These are phyloP conservation scores for Saccharomycopsis fermentans DNA, from an alignment of 805 yeast genomes.

Conservation along the genomic window DNA sequence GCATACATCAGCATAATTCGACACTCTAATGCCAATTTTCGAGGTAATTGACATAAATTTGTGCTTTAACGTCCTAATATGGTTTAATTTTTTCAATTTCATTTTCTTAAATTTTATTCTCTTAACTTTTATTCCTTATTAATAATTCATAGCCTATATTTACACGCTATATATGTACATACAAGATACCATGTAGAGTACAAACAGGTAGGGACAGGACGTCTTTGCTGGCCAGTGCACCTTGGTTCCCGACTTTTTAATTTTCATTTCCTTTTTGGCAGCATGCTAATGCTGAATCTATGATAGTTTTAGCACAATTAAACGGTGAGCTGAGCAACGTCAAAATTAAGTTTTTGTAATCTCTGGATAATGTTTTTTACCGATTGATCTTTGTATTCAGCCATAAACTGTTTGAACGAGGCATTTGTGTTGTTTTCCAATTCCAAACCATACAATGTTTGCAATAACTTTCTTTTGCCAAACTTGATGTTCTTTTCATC, in stretches of 20 bases:
- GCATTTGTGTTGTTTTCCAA: slow-evolving; percentile 32
- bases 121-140: not conserved
- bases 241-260: too few relatives aligned
- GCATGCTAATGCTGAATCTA: too few relatives aligned
- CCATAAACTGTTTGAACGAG: slow-evolving; percentile 38
- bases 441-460: slow-evolving; percentile 42
- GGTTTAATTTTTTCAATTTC: too few relatives aligned
- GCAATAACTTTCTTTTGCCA: slow-evolving; percentile 57
- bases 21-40: too few relatives aligned
- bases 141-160: not conserved
- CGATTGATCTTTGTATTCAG: slow-evolving; percentile 33
- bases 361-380: slow-evolving; percentile 40
- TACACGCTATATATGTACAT: not conserved
- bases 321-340: slow-evolving; percentile 13
- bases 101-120: too few relatives aligned
- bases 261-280: too few relatives aligned
- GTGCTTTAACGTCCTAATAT: too few relatives aligned
- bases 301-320: not conserved
- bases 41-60: too few relatives aligned
- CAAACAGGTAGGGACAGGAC: not conserved
- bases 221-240: not conserved
- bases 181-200: not conserved
- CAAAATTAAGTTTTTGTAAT: slow-evolving; percentile 34
- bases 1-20: too few relatives aligned
- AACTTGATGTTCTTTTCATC: slow-evolving; percentile 38